Percentiles rank a stretch among this genome's conserved stretches.
Evolutionary conservation across 2,329 filamentous ascomycete genomes (phyloP).

Genomic region (Orbilia quercus): DNA sequence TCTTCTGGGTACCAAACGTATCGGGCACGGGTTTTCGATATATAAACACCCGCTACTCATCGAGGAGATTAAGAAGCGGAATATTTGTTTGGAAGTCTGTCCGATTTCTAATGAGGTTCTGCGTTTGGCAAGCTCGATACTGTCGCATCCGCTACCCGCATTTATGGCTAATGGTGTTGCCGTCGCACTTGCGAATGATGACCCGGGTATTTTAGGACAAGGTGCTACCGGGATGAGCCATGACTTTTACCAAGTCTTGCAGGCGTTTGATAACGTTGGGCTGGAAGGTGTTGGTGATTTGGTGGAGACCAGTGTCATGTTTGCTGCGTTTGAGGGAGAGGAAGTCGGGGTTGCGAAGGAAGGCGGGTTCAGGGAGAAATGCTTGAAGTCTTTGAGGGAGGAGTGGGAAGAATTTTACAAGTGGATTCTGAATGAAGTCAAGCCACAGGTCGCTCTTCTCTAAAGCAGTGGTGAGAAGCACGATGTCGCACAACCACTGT

Average conservation of each 20-base stretch:
- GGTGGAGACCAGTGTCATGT: slow-evolving; percentile 91
- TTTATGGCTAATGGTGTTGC: slow-evolving; percentile 85
- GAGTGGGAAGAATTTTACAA: slow-evolving; percentile 91
- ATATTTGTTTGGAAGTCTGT: slow-evolving; percentile 88
- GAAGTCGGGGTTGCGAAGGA: slow-evolving; percentile 80
- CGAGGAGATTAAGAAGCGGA: slow-evolving; percentile 87
- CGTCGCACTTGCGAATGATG: slow-evolving; percentile 88
- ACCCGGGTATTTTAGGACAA: slow-evolving; percentile 87
- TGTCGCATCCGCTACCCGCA: slow-evolving; percentile 82
- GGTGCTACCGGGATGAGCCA: slow-evolving; percentile 84
- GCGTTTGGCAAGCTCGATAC: slow-evolving; percentile 79
- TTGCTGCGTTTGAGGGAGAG: slow-evolving; percentile 87
- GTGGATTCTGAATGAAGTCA: slow-evolving; percentile 70
- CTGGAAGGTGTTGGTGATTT: slow-evolving; percentile 85
- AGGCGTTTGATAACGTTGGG: slow-evolving; percentile 91
- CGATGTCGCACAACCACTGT: neutral
- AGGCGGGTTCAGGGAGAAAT: slow-evolving; percentile 77
- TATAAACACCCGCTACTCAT: slow-evolving; percentile 92
- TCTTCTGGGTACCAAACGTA: slow-evolving; percentile 84
- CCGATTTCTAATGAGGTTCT: slow-evolving; percentile 91
- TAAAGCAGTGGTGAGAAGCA: slow-evolving; percentile 1
- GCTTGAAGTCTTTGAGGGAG: slow-evolving; percentile 80
- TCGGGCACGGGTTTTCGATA: slow-evolving; percentile 88
- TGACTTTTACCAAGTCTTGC: slow-evolving; percentile 92
- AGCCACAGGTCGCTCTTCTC: slow-evolving; percentile 30